Percentiles rank a stretch among this genome's conserved stretches.
These are phyloP conservation scores for Auricularia cornea DNA, from an alignment of 768 basidiomycete species.

Conservation along the genomic window DNA sequence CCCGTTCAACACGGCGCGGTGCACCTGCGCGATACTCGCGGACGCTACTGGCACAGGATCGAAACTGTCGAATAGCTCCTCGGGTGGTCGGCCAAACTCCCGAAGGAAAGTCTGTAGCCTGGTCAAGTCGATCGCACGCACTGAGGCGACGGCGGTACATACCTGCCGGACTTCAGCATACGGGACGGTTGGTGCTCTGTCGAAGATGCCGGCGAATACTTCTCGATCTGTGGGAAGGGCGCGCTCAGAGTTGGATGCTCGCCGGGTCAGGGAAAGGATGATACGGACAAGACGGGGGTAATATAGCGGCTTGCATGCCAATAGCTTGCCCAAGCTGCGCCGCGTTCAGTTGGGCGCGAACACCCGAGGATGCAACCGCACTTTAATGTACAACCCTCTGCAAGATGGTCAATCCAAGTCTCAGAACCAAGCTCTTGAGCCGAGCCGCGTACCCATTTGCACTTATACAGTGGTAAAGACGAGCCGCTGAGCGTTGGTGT, in stretches of 20 bases:
- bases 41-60: conserved; percentile 72
- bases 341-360: neutral
- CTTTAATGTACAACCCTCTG: neutral
- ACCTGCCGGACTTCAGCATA: neutral
- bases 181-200: neutral
- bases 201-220: neutral
- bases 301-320: neutral
- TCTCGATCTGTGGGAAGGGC: neutral
- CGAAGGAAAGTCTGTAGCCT: conserved; percentile 31
- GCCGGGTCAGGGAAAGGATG: neutral
- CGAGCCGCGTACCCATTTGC: neutral
- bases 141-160: neutral
- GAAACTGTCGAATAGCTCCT: conserved; percentile 71
- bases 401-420: too few species aligned
- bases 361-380: neutral
- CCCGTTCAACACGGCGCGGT: conserved; percentile 54
- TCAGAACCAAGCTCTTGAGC: neutral
- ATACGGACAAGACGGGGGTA: neutral
- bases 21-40: conserved; percentile 90
- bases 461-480: neutral
- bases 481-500: neutral
- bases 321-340: neutral
- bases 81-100: conserved; percentile 61
- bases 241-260: neutral
- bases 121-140: neutral